phyloP scores from a whole-genome alignment of 305 asterid species.

The Striga hermonthica region DNA sequence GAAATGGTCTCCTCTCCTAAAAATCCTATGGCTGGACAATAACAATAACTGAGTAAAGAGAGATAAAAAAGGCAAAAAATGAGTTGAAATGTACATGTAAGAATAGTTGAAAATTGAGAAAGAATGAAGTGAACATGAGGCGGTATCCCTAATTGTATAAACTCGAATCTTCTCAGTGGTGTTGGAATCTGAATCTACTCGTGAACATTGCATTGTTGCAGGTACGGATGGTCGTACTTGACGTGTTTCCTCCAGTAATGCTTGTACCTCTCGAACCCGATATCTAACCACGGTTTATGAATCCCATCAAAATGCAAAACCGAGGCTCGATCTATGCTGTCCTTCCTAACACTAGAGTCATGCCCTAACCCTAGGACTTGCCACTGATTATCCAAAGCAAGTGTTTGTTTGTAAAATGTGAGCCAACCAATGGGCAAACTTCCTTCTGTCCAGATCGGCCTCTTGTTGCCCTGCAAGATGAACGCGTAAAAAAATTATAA shows the following conservation, averaged over 20 bases:
- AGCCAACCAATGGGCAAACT: conserved; percentile 90
- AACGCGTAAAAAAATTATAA: too few species aligned
- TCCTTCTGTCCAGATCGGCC: conserved; percentile 61
- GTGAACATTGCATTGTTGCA: conserved; percentile 83
- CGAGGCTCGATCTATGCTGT: conserved; percentile 57
- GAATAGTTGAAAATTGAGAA: conserved; percentile 41
- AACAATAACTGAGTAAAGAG: conserved; percentile 19
- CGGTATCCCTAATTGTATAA: conserved; percentile 18
- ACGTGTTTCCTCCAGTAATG: conserved; percentile 64
- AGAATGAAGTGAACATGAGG: conserved; percentile 37
- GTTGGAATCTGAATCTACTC: conserved; percentile 28
- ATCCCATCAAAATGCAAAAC: conserved; percentile 82
- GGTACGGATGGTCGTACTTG: conserved; percentile 61
- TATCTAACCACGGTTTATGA: conserved; percentile 89
- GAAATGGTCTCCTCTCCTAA: conserved; percentile 35
- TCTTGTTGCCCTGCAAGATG: conserved; percentile 49
- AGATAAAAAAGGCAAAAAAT: not conserved
- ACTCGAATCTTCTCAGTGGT: conserved; percentile 17
- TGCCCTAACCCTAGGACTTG: conserved; percentile 78
- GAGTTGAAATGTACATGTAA: conserved; percentile 42
- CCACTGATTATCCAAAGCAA: conserved; percentile 63
- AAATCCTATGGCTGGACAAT: conserved; percentile 21
- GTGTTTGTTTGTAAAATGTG: conserved; percentile 63
- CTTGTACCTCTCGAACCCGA: conserved; percentile 69
- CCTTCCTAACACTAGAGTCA: conserved; percentile 46